phyloP scores from a whole-genome alignment of 2,329 filamentous ascomycete species.

The Diaporthe sp. region DNA sequence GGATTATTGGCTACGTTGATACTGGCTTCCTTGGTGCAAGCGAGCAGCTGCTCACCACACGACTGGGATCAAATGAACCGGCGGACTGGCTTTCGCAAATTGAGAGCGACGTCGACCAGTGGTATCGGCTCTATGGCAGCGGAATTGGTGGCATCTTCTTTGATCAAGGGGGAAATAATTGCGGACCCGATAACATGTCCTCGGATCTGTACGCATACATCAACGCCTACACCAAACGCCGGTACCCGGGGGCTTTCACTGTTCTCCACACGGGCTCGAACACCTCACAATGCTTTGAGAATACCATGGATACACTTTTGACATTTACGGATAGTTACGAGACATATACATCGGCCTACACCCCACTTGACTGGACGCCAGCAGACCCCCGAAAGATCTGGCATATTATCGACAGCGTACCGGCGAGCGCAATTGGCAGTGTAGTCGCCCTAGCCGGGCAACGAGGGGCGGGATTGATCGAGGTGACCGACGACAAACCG shows the following conservation, averaged over 20 bases:
- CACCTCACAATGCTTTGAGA: slow-evolving; percentile 46
- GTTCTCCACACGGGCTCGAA: slow-evolving; percentile 43
- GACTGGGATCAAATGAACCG: slow-evolving; percentile 41
- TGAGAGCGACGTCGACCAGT: slow-evolving; percentile 44
- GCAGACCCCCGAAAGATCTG: slow-evolving; percentile 48
- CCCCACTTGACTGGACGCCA: slow-evolving; percentile 45
- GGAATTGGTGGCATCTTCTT: slow-evolving; percentile 50
- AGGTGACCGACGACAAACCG: neutral
- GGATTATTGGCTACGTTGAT: neutral
- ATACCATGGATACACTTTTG: slow-evolving; percentile 49
- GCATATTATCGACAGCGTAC: slow-evolving; percentile 49
- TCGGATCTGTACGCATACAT: slow-evolving; percentile 46
- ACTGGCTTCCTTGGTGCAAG: neutral
- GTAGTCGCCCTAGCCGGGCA: neutral
- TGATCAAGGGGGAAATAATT: slow-evolving; percentile 48
- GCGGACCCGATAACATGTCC: slow-evolving; percentile 45
- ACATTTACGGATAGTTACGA: slow-evolving; percentile 48
- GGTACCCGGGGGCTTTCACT: slow-evolving; percentile 44
- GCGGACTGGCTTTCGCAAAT: slow-evolving; percentile 45
- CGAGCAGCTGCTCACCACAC: slow-evolving; percentile 23
- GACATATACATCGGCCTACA: slow-evolving; percentile 42
- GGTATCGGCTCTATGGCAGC: slow-evolving; percentile 43
- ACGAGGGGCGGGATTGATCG: neutral
- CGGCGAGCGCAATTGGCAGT: neutral
- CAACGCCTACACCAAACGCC: slow-evolving; percentile 44